Percentiles rank a stretch among this genome's conserved stretches.
Conservation (phyloP, 1,284 basidiomycete genomes). For the Dichomitus squalens region DNA sequence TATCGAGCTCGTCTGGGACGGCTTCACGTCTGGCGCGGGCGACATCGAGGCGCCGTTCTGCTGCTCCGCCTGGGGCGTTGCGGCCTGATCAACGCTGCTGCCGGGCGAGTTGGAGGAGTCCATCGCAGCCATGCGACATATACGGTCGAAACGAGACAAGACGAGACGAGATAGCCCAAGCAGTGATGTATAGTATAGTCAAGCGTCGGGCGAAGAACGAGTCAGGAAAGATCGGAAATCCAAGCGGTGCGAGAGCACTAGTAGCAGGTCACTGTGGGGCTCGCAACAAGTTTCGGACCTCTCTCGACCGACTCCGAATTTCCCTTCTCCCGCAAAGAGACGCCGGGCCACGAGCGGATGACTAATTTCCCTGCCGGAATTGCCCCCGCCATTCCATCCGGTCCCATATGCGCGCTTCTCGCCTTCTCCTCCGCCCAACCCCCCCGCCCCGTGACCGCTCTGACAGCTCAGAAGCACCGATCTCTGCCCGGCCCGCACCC, state of each 20-base stretch:
- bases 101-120: conserved; percentile 7
- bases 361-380: background rate
- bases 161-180: too few species aligned
- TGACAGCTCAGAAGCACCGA: background rate
- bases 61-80: background rate
- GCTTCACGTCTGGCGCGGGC: conserved; percentile 18
- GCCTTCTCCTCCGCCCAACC: background rate
- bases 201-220: too few species aligned
- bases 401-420: background rate
- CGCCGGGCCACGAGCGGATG: background rate
- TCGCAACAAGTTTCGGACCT: background rate
- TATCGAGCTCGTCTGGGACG: conserved; percentile 36
- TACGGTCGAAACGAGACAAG: too few species aligned
- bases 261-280: background rate
- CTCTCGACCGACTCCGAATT: background rate
- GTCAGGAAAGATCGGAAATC: too few species aligned
- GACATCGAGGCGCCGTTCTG: background rate
- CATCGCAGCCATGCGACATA: too few species aligned
- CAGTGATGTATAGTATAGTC: too few species aligned
- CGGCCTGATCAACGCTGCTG: background rate
- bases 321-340: background rate
- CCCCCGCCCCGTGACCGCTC: background rate
- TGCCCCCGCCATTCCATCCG: background rate
- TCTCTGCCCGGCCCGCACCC: background rate
- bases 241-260: too few species aligned